Conservation (phyloP, 1,284 basidiomycete genomes). For the Takashimella tepidaria region DNA sequence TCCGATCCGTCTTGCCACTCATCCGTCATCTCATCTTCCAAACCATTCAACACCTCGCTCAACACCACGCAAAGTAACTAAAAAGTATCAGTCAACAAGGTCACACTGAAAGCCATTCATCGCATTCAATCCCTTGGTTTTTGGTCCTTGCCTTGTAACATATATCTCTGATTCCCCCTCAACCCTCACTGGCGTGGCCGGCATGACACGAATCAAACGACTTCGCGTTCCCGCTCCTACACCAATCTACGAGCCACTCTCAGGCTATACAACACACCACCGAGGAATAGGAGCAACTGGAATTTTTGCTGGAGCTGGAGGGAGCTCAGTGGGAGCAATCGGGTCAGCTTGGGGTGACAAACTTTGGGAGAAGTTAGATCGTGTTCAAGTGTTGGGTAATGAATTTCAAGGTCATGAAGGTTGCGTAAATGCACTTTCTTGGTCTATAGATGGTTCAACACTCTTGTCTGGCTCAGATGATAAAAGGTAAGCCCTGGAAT, state of each 20-base stretch:
- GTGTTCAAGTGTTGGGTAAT: constrained; percentile 37
- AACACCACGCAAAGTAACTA: too few relatives aligned
- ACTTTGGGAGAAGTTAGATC: constrained; percentile 34
- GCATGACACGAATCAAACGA: neutral
- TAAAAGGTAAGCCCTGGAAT: constrained; percentile 57
- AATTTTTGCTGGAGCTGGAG: neutral
- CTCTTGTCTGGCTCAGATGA: constrained; percentile 80
- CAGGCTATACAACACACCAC: too few relatives aligned
- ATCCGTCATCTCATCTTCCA: too few relatives aligned
- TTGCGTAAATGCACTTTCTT: constrained; percentile 73
- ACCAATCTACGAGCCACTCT: neutral
- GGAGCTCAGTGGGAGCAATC: neutral
- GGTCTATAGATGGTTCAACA: constrained; percentile 68
- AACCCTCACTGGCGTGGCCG: too few relatives aligned
- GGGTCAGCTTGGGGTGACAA: constrained; percentile 8
- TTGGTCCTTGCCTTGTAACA: neutral
- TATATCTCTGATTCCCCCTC: too few relatives aligned
- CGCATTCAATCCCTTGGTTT: too few relatives aligned
- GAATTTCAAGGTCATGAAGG: constrained; percentile 31
- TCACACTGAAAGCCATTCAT: too few relatives aligned
- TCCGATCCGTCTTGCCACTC: too few relatives aligned
- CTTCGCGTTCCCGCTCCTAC: neutral
- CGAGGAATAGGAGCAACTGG: too few relatives aligned
- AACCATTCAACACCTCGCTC: too few relatives aligned
- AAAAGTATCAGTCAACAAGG: too few relatives aligned